A percentile compares a stretch with the other conserved stretches of the same genome.
phyloP scores from a whole-genome alignment of 805 yeast genomes.

The Martiniozyma abietophila region DNA sequence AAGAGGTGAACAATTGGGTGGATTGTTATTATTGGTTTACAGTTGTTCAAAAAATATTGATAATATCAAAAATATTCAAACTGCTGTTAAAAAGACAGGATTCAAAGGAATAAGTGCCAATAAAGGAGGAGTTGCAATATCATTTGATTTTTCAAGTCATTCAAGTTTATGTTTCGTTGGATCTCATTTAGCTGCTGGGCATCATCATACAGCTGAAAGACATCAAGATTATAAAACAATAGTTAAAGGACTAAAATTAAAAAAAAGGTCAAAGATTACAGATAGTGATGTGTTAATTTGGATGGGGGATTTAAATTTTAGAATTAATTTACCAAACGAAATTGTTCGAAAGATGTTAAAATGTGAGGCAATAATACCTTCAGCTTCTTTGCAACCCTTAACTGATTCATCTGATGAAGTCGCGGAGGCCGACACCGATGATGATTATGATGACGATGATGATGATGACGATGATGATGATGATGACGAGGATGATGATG shows the following conservation, averaged over 20 bases:
- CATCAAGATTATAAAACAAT: conserved; percentile 81
- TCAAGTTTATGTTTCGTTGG: conserved; percentile 69
- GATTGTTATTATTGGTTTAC: conserved; percentile 64
- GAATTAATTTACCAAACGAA: conserved; percentile 65
- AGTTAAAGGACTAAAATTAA: conserved; percentile 55
- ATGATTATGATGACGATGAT: not conserved
- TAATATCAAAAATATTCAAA: conserved; percentile 52
- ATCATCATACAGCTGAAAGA: conserved; percentile 69
- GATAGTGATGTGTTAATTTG: conserved; percentile 83
- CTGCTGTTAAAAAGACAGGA: conserved; percentile 82
- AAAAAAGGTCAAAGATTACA: conserved; percentile 45
- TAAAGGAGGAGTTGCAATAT: conserved; percentile 51
- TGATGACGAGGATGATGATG: conserved; percentile 1
- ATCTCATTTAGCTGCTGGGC: conserved; percentile 92
- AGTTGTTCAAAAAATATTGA: conserved; percentile 43
- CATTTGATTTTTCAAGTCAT: conserved; percentile 42
- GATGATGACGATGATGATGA: not conserved
- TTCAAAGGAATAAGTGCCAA: conserved; percentile 79
- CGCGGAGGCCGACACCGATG: too few species aligned
- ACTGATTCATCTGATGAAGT: too few species aligned
- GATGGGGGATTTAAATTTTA: conserved; percentile 90
- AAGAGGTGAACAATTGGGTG: conserved; percentile 81
- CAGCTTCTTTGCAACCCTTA: too few species aligned
- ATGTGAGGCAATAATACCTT: conserved; percentile 1
- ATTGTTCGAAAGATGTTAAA: conserved; percentile 41